A percentile compares a stretch with the other conserved stretches of the same genome.
Conservation (phyloP, 495 filamentous ascomycete genomes). For the Copromyces sp. region DNA sequence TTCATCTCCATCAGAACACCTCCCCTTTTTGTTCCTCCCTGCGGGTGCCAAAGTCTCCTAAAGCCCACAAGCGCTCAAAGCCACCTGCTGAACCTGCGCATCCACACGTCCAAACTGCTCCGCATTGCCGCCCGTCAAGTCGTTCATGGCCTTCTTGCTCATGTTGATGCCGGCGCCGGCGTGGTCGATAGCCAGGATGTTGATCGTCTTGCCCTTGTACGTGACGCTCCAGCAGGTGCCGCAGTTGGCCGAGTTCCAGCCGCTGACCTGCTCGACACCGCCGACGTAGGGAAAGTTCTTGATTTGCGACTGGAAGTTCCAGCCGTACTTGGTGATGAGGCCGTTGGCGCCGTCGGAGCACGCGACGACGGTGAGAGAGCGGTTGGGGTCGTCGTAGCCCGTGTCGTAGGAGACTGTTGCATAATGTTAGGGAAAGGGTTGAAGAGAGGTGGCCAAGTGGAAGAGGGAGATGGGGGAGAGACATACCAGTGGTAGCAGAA, state of each 20-base stretch:
- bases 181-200: slow-evolving; percentile 59
- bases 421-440: no score
- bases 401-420: slow-evolving; percentile 43
- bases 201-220: slow-evolving; percentile 50
- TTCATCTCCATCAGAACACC: no score
- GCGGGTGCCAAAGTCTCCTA: not conserved
- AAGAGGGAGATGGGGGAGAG: not conserved
- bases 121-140: slow-evolving; percentile 50
- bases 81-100: slow-evolving; percentile 39
- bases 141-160: slow-evolving; percentile 53
- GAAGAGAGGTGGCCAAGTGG: not conserved
- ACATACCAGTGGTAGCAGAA: slow-evolving; percentile 26
- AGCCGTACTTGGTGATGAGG: slow-evolving; percentile 42
- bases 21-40: not conserved
- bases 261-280: slow-evolving; percentile 47
- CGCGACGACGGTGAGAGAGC: slow-evolving; percentile 36
- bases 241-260: slow-evolving; percentile 51
- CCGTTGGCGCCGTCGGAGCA: slow-evolving; percentile 53
- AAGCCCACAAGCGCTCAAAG: slow-evolving; percentile 20
- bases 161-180: slow-evolving; percentile 53
- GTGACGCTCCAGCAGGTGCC: slow-evolving; percentile 59
- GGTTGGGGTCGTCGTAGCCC: slow-evolving; percentile 43
- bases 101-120: slow-evolving; percentile 44
- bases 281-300: slow-evolving; percentile 51
- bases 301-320: slow-evolving; percentile 37